phyloP scores from a whole-genome alignment of 2,329 filamentous ascomycete species.

The Pseudocercospora ulei region DNA sequence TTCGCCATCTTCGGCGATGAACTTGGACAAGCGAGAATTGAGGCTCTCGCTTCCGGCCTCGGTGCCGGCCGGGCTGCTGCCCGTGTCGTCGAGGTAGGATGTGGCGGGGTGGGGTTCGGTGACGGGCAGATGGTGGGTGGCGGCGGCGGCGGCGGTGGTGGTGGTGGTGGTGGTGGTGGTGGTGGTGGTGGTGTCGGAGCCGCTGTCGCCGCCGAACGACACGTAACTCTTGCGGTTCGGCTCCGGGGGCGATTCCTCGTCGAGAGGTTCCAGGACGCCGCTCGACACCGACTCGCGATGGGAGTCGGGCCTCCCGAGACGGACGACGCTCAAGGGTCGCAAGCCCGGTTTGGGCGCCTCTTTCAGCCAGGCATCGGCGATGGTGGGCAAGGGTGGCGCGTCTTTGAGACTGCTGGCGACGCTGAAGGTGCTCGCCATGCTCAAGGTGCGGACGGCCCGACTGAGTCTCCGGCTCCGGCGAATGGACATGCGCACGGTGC shows the following conservation, averaged over 20 bases:
- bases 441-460: constrained; percentile 83
- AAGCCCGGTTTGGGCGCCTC: constrained; percentile 43
- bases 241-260: constrained; percentile 79
- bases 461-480: constrained; percentile 82
- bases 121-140: constrained; percentile 59
- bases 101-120: constrained; percentile 62
- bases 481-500: constrained; percentile 86
- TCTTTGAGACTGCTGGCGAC: constrained; percentile 86
- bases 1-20: constrained; percentile 81
- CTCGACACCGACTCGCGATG: constrained; percentile 85
- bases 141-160: no score
- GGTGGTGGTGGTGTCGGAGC: constrained; percentile 55
- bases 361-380: constrained; percentile 84
- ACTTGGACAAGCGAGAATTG: constrained; percentile 71
- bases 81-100: constrained; percentile 77
- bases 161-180: constrained; percentile 55
- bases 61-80: constrained; percentile 53
- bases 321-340: constrained; percentile 52
- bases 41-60: constrained; percentile 51
- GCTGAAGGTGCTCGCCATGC: constrained; percentile 86
- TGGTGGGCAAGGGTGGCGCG: constrained; percentile 88
- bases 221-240: constrained; percentile 92
- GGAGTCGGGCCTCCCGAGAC: constrained; percentile 48
- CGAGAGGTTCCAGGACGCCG: constrained; percentile 76
- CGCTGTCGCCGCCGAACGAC: constrained; percentile 65